Base-by-base conservation (phyloP, 441 rosid genomes). In the Metrosideros polymorpha region DNA sequence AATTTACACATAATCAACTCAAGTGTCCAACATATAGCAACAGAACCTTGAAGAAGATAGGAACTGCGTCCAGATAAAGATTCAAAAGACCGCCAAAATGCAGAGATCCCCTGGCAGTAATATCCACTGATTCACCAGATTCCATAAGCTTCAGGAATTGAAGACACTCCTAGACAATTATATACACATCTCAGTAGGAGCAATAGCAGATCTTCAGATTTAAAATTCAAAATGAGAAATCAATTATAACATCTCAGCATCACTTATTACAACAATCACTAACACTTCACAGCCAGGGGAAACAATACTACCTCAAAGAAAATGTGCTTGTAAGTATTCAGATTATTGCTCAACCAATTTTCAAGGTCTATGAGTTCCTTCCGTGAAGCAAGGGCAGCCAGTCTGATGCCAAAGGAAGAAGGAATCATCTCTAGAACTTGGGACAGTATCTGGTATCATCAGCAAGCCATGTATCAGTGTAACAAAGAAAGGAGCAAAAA, bases 361-460 rank as follows among this genome's bases (percentile, higher is more conserved):
- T 98, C 99, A 88, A 98, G 93, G 91, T 97, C 99, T 86, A 94
- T 66, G 87, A 91, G 89, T 57, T 94, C 99, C 90, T 93, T 94
- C 87, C 88, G 87, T 83, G 99, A 94, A 89, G 99, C 99, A 89
- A 94, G 93, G 85, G 94, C 96, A 35, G 98, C 98, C 91, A 95
- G 91, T 90, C 96, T 92, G 84, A 98, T 92, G 85, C 95, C 94
- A 82, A 87, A 91, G 82, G 95, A 89, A 89, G 91, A 90, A 82
- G 99, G 99, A 85, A 95, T 90, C 92, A 93, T 91, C 90, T 98
- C 99, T 88, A 94, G 88, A 61, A 96, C 96, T 84, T 89, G 87
- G 71, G 94, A 86, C 76, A 98, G 88, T 88, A 98, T 94, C 99
- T 98, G 95, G 79, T n/a, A 71, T 22, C 45, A 83, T 54, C 39